These are phyloP conservation scores for Waltergamsia citrina DNA, from an alignment of 2,329 filamentous ascomycete genomes.

Conservation along the genomic window DNA sequence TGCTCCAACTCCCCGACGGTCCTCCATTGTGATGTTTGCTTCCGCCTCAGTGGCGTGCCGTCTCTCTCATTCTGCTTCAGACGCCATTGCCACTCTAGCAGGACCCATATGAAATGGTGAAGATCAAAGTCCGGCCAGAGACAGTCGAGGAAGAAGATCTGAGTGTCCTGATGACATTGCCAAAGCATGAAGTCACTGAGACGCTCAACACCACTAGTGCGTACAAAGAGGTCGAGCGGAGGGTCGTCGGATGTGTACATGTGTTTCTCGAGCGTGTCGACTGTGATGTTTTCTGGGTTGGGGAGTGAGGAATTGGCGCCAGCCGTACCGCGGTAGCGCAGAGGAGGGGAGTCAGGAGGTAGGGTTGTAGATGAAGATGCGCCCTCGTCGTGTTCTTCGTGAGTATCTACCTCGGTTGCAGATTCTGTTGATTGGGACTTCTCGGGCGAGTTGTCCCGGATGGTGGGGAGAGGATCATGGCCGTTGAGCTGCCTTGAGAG, in stretches of 20 bases:
- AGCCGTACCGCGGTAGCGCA: slow-evolving; percentile 19
- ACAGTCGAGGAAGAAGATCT: slow-evolving; percentile 85
- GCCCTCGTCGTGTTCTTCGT: slow-evolving; percentile 37
- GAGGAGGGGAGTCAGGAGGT: slow-evolving; percentile 42
- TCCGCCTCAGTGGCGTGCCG: too few species aligned
- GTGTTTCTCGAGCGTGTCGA: slow-evolving; percentile 71
- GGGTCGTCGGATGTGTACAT: slow-evolving; percentile 82
- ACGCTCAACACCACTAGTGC: slow-evolving; percentile 86
- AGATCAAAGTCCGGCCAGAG: slow-evolving; percentile 96
- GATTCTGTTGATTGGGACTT: slow-evolving; percentile 27
- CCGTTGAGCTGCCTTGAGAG: slow-evolving; percentile 53
- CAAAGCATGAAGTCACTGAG: slow-evolving; percentile 98
- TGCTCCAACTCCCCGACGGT: too few species aligned
- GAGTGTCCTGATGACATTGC: slow-evolving; percentile 90
- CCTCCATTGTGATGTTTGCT: too few species aligned
- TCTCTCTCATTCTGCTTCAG: slow-evolving; percentile 48
- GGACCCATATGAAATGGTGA: slow-evolving; percentile 83
- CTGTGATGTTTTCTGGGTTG: slow-evolving; percentile 81
- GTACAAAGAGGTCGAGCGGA: slow-evolving; percentile 80
- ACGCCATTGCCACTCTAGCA: slow-evolving; percentile 79
- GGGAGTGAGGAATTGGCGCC: slow-evolving; percentile 32
- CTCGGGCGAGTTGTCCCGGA: slow-evolving; percentile 37
- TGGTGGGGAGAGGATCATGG: slow-evolving; percentile 36
- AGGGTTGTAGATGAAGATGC: slow-evolving; percentile 53
- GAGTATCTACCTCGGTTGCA: slow-evolving; percentile 31